Conservation (phyloP, 2,329 filamentous ascomycete species). For the Ascochyta viciae-villosae region DNA sequence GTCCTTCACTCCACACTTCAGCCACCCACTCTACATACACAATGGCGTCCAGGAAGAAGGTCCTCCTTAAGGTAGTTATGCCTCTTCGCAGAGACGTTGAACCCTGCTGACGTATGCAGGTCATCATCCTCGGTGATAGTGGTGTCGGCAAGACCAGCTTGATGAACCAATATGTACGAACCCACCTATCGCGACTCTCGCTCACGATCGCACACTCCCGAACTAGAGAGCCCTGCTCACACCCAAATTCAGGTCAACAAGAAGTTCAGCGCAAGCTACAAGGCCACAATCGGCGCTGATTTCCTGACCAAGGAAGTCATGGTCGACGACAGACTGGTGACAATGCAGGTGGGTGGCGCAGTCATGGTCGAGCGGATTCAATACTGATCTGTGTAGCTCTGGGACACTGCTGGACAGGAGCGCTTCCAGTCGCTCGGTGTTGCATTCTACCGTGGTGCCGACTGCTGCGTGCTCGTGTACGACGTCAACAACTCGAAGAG, state of each 20-base stretch:
- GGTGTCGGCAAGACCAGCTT: slow-evolving; percentile 99
- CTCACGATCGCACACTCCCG: neutral
- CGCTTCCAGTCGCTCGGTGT: slow-evolving; percentile 97
- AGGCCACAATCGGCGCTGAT: slow-evolving; percentile 98
- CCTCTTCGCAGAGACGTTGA: neutral
- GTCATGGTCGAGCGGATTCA: slow-evolving; percentile 6
- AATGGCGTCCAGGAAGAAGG: slow-evolving; percentile 71
- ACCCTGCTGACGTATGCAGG: slow-evolving; percentile 60
- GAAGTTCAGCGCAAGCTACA: slow-evolving; percentile 99
- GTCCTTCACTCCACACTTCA: slow-evolving; percentile 12
- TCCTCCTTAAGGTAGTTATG: slow-evolving; percentile 77
- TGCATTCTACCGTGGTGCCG: slow-evolving; percentile 95
- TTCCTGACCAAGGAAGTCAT: slow-evolving; percentile 98
- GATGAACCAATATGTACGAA: slow-evolving; percentile 99
- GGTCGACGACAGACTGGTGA: slow-evolving; percentile 95
- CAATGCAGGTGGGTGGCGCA: slow-evolving; percentile 82
- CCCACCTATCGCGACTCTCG: neutral
- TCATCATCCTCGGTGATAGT: slow-evolving; percentile 98
- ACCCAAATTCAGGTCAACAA: slow-evolving; percentile 85
- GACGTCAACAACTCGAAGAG: slow-evolving; percentile 99
- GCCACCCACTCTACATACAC: slow-evolving; percentile 10
- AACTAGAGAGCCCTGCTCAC: slow-evolving; percentile 14
- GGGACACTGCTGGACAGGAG: slow-evolving; percentile 97
- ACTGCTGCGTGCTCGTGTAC: slow-evolving; percentile 97
- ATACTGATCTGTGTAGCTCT: slow-evolving; percentile 68